Conservation (phyloP, 768 basidiomycete genomes). For the Mycena albidolilacea region DNA sequence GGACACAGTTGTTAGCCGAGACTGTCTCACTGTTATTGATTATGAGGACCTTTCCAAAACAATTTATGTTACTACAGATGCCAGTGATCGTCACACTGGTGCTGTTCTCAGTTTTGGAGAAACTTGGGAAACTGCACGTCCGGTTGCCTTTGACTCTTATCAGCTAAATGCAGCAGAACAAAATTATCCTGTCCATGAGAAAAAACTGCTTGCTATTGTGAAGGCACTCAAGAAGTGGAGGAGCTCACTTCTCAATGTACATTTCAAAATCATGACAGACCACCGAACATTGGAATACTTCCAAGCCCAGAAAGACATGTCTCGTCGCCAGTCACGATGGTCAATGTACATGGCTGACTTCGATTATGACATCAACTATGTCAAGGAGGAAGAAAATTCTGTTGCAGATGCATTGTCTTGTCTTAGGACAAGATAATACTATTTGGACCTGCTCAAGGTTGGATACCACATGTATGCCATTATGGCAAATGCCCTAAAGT, state of each 20-base stretch:
- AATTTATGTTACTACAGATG: conserved; percentile 3
- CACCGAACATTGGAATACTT: too few species aligned
- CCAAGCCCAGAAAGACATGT: conserved; percentile 47
- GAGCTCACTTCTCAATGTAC: too few species aligned
- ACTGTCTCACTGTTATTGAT: conserved; percentile 1
- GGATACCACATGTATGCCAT: too few species aligned
- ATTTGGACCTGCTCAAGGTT: too few species aligned
- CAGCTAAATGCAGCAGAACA: conserved; percentile 44
- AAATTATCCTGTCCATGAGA: conserved; percentile 41
- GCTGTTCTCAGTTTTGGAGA: conserved; percentile 4
- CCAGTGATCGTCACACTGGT: conserved; percentile 3
- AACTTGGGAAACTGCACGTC: conserved; percentile 50
- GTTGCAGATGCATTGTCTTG: conserved; percentile 56
- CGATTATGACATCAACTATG: conserved; percentile 52
- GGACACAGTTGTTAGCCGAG: background rate
- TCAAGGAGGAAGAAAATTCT: conserved; percentile 52
- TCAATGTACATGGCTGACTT: conserved; percentile 51
- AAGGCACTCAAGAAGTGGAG: too few species aligned
- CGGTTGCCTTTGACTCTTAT: conserved; percentile 51
- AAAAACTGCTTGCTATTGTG: conserved; percentile 42
- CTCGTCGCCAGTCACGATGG: conserved; percentile 41
- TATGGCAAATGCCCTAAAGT: too few species aligned
- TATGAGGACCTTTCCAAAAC: background rate
- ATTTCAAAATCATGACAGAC: too few species aligned
- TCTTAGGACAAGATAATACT: too few species aligned